Evolutionary conservation across 2,329 filamentous ascomycete genomes (phyloP).

Genomic region (Fusarium sp.): DNA sequence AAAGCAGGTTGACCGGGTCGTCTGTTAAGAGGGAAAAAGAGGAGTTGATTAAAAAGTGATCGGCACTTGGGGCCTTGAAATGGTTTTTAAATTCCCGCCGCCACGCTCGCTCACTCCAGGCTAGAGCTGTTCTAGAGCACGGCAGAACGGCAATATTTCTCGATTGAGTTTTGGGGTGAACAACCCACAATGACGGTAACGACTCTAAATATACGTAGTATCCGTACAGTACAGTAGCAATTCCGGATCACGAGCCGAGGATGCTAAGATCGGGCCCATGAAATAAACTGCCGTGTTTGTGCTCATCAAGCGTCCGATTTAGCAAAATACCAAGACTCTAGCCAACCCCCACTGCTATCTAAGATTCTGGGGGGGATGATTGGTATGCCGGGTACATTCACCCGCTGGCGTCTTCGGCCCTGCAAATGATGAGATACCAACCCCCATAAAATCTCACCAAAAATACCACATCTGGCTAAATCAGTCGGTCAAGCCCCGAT

Average conservation of each 20-base stretch:
- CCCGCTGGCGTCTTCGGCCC: conserved; percentile 23
- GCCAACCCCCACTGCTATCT: too few relatives aligned
- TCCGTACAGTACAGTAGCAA: background rate
- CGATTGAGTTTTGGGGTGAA: background rate
- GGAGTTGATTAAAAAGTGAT: conserved; percentile 15
- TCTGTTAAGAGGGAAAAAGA: background rate
- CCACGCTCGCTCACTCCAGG: background rate
- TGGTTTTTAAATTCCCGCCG: background rate
- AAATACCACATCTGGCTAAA: conserved; percentile 23
- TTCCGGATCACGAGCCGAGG: background rate
- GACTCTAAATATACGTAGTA: background rate
- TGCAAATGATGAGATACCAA: conserved; percentile 28
- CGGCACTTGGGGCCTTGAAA: background rate
- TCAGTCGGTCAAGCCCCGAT: conserved; percentile 24
- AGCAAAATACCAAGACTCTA: background rate
- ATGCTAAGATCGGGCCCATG: background rate
- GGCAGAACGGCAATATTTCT: background rate
- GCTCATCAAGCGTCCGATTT: too few relatives aligned
- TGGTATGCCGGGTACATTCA: conserved; percentile 24
- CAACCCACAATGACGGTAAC: background rate
- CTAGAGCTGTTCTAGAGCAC: conserved; percentile 1
- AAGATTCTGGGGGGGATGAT: conserved; percentile 4
- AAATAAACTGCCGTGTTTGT: background rate
- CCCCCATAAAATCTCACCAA: background rate
- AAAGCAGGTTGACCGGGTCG: too few relatives aligned